Conservation (phyloP, 163 green algal genomes). For the Scenedesmus sp. region DNA sequence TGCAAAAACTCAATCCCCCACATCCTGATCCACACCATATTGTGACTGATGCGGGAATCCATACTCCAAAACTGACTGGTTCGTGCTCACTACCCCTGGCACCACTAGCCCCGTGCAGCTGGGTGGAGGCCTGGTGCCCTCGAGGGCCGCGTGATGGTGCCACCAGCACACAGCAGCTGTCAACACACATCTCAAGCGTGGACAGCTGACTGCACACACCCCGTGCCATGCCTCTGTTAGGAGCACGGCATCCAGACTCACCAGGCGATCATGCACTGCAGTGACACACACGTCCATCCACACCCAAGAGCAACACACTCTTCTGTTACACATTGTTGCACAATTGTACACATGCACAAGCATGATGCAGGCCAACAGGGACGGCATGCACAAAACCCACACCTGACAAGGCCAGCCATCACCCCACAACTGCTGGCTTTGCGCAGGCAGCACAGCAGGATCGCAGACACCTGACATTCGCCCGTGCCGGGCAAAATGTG, state of each 20-base stretch:
- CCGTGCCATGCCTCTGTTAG: background rate
- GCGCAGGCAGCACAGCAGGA: background rate
- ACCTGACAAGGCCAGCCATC: background rate
- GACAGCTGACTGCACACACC: background rate
- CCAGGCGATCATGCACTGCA: background rate
- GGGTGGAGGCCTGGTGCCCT: background rate
- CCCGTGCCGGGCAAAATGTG: background rate
- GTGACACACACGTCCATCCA: background rate
- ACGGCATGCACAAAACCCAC: background rate
- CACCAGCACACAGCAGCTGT: background rate
- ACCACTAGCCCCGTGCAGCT: background rate
- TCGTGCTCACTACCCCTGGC: background rate
- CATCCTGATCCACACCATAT: background rate
- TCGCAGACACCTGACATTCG: background rate
- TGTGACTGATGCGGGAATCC: background rate
- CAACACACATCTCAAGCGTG: background rate
- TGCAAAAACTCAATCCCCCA: background rate
- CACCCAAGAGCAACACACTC: background rate
- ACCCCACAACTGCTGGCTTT: background rate
- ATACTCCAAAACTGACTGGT: background rate
- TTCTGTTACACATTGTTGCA: background rate
- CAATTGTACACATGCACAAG: background rate
- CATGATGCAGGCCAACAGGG: background rate
- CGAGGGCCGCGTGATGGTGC: background rate
- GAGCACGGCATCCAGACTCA: background rate